phyloP scores from a whole-genome alignment of 2,329 filamentous ascomycete genomes.

The Epichloe amarillans region DNA sequence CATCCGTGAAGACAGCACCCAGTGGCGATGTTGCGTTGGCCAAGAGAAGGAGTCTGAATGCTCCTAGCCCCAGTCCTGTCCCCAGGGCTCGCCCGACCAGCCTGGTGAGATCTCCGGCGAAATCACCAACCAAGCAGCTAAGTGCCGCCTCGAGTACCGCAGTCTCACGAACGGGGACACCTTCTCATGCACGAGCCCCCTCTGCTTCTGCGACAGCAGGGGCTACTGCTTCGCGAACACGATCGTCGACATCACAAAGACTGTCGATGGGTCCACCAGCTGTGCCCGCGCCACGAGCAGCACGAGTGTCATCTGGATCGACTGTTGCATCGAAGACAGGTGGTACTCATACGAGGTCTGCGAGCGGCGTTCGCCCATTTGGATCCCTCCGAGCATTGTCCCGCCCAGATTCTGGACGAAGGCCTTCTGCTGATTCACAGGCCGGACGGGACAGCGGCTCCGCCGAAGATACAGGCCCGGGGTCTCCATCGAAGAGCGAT shows the following conservation, averaged over 20 bases:
- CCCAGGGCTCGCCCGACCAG: slow-evolving; percentile 45
- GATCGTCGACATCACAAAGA: slow-evolving; percentile 40
- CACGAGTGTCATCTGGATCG: slow-evolving; percentile 31
- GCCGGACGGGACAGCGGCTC: slow-evolving; percentile 28
- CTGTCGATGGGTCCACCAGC: slow-evolving; percentile 57
- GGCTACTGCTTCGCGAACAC: slow-evolving; percentile 31
- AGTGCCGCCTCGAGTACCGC: slow-evolving; percentile 40
- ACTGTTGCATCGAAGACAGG: slow-evolving; percentile 23
- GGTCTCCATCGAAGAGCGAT: slow-evolving; percentile 38
- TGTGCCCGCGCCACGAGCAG: slow-evolving; percentile 28
- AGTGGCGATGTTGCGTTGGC: slow-evolving; percentile 37
- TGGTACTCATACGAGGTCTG: slow-evolving; percentile 22
- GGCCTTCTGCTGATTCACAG: slow-evolving; percentile 33
- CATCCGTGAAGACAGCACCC: slow-evolving; percentile 25
- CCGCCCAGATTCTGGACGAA: slow-evolving; percentile 27
- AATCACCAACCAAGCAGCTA: slow-evolving; percentile 67
- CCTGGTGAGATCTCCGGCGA: slow-evolving; percentile 55
- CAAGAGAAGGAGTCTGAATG: slow-evolving; percentile 57
- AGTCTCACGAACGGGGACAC: slow-evolving; percentile 51
- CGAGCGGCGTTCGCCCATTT: slow-evolving; percentile 27
- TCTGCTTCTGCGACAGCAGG: slow-evolving; percentile 17
- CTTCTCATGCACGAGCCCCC: slow-evolving; percentile 38
- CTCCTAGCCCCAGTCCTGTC: slow-evolving; percentile 58
- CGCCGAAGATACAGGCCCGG: slow-evolving; percentile 19
- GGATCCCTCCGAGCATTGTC: slow-evolving; percentile 20